These are phyloP conservation scores for Lunularia cruciata DNA, from an alignment of 225 moss, liverwort and hornwort genomes.

Conservation along the genomic window DNA sequence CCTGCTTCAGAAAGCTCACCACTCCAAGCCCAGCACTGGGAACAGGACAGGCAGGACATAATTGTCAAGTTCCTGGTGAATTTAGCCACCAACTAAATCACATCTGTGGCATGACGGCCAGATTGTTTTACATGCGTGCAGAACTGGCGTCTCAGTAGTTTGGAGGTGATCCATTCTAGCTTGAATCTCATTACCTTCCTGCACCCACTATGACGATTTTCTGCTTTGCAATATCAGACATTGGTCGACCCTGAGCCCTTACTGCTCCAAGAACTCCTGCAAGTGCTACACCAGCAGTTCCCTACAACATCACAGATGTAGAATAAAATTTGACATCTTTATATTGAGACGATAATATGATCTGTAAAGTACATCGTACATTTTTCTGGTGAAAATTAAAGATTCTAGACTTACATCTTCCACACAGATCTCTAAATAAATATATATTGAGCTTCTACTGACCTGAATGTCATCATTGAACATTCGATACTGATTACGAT, in stretches of 20 bases:
- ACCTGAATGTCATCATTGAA: conserved; percentile 99
- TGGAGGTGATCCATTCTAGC: not conserved
- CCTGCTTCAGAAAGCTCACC: conserved; percentile 80
- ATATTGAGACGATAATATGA: too few relatives aligned
- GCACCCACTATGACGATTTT: conserved; percentile 92
- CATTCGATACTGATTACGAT: conserved; percentile 72
- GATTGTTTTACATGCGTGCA: too few relatives aligned
- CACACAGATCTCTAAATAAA: too few relatives aligned
- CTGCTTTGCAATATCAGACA: conserved; percentile 80
- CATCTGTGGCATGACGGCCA: too few relatives aligned
- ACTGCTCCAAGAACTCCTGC: conserved; percentile 97
- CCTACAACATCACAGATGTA: conserved; percentile 38
- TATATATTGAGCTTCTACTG: not conserved
- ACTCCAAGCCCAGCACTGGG: conserved; percentile 95
- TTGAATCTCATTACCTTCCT: conserved; percentile 53
- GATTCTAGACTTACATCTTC: too few relatives aligned
- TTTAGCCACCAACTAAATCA: too few relatives aligned
- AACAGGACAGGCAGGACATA: not conserved
- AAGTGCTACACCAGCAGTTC: conserved; percentile 93
- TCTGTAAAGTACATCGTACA: too few relatives aligned
- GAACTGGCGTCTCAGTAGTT: too few relatives aligned
- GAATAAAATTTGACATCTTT: too few relatives aligned
- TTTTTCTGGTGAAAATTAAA: too few relatives aligned
- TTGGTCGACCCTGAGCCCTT: conserved; percentile 87
- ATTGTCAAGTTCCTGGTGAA: too few relatives aligned